Evolutionary conservation across 495 filamentous ascomycete genomes (phyloP), one percentile per base, ranked within the genome.

Genomic region (Hypoxylon fragiforme): DNA sequence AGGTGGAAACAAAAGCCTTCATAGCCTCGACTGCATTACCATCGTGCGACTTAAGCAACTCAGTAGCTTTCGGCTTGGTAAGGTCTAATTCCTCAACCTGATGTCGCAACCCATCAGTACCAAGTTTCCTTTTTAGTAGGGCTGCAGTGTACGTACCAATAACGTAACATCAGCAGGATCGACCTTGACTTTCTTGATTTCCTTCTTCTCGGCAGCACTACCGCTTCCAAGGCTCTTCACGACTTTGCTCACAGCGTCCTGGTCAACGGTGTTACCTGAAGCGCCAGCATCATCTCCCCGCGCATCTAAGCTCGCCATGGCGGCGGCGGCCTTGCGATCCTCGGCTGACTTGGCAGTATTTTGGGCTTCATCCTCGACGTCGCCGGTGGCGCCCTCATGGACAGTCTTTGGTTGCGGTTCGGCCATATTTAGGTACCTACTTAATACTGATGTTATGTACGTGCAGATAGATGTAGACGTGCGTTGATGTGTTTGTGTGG

Each of bases 301-400:
- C 19, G 80, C 70, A 59, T 92, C 86, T 45, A 96, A 86, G 47
- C 84, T 82, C 54, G 82, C 85, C 62, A 95, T 84, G 13, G 92
- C 91, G 19, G 89, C 90, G 49, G 90, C 90, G 15, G 92, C 89
- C 73, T 94, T 95, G 70, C 90, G 88, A 74, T 94, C 91, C 72
- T 95, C 90, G 55, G 90, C 82, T 31, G 80, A 81, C 69, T 83
- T 80, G 50, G 82, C 88, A 45, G 81, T 84, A 32, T 85, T 74
- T 35, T 86, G 83, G 18, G 81, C 71, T 35, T 81, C 71, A 32
- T 82, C 79, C 16, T 85, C 77, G 37, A 84, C 84, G 28, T 85
- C 75, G 49, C 82, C 83, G 20, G 81, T 74, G 39, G 78, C 74
- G 57, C 85, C 83, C 67, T 85, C 83, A 44, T 77, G 71, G 31